phyloP scores from a whole-genome alignment of 768 basidiomycete genomes.

The Ramaria rubella region DNA sequence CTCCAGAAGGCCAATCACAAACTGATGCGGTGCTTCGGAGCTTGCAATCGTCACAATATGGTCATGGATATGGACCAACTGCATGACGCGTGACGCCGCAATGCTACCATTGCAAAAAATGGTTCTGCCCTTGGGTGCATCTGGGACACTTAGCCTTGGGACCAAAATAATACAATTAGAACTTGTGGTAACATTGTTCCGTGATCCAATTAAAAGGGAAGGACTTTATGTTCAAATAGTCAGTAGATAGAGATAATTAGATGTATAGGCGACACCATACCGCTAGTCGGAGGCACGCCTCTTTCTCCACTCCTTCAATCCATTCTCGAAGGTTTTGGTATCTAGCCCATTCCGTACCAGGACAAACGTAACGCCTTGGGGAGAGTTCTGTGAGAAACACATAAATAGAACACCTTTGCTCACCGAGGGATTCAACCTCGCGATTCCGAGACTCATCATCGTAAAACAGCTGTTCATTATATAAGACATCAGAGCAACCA shows the following conservation, averaged over 20 bases:
- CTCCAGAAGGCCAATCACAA: conserved; percentile 4
- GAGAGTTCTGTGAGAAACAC: not conserved
- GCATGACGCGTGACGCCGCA: too few relatives aligned
- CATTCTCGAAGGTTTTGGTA: conserved; percentile 57
- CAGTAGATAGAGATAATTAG: not conserved
- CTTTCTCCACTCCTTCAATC: conserved; percentile 63
- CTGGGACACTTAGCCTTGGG: not conserved
- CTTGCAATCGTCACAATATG: conserved; percentile 2
- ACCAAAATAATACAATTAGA: not conserved
- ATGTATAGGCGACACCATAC: not conserved
- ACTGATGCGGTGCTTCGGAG: not conserved
- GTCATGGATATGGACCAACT: not conserved
- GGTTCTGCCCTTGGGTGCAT: not conserved
- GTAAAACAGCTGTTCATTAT: conserved; percentile 45
- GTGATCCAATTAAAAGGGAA: not conserved
- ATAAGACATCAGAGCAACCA: not conserved
- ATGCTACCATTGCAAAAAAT: not conserved
- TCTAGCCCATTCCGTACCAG: conserved; percentile 62
- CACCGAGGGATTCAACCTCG: conserved; percentile 57
- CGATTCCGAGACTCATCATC: conserved; percentile 63
- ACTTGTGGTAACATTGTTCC: not conserved
- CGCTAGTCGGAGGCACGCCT: not conserved
- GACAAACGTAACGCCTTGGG: conserved; percentile 71
- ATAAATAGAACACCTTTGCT: conserved; percentile 11
- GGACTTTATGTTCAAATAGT: not conserved